Evolutionary conservation across 495 filamentous ascomycete genomes (phyloP).

Genomic region (Penicillium turbatum): DNA sequence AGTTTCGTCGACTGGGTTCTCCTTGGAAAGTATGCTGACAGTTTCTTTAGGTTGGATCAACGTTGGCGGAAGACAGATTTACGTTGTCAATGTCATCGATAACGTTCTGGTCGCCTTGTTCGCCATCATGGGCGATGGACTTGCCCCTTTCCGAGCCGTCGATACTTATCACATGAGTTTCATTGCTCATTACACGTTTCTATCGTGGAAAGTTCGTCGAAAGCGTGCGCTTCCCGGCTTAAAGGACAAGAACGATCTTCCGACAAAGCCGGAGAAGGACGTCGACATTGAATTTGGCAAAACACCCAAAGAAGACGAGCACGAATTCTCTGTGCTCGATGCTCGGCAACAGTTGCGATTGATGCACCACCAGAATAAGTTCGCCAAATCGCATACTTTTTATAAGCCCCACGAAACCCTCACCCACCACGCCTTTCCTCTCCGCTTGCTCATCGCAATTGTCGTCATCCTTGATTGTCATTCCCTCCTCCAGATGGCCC

Average conservation of each 20-base stretch:
- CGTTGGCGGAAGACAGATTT: constrained; percentile 63
- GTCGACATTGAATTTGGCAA: constrained; percentile 45
- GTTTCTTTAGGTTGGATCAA: constrained; percentile 63
- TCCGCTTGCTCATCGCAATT: constrained; percentile 63
- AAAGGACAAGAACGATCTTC: constrained; percentile 68
- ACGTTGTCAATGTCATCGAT: constrained; percentile 73
- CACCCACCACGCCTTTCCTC: constrained; percentile 74
- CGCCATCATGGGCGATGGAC: constrained; percentile 69
- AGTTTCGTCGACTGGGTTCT: background rate
- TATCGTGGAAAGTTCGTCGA: constrained; percentile 66
- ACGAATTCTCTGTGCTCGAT: constrained; percentile 57
- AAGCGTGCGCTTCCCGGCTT: constrained; percentile 59
- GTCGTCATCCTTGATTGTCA: constrained; percentile 73
- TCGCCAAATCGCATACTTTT: constrained; percentile 73
- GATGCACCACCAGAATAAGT: constrained; percentile 68
- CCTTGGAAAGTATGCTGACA: background rate
- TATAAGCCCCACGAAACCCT: constrained; percentile 81
- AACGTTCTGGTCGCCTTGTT: constrained; percentile 73
- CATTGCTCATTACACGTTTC: constrained; percentile 61
- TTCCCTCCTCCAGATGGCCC: constrained; percentile 66
- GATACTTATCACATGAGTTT: constrained; percentile 82
- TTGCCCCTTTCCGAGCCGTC: constrained; percentile 69
- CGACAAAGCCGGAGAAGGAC: constrained; percentile 44
- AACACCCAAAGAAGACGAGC: constrained; percentile 32
- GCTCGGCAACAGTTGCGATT: constrained; percentile 58